A percentile compares a stretch with the other conserved stretches of the same genome.
Conservation (phyloP, 306 rosid genomes). For the Dalbergia oliveri region DNA sequence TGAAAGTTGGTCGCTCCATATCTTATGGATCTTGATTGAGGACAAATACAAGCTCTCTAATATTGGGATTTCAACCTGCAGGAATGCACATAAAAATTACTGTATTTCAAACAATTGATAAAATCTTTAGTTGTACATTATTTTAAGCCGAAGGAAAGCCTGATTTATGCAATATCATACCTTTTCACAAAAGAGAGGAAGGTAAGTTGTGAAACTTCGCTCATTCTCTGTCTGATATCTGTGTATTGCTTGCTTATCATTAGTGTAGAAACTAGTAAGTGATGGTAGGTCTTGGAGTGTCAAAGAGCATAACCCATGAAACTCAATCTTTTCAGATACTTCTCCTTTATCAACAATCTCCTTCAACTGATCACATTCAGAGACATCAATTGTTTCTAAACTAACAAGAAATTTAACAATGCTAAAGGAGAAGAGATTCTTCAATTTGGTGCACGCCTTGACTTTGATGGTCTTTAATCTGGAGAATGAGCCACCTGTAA, state of each 20-base stretch:
- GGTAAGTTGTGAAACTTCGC: background rate
- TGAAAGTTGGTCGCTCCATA: conserved; percentile 24
- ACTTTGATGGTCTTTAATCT: conserved; percentile 41
- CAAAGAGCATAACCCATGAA: background rate
- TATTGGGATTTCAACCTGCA: conserved; percentile 37
- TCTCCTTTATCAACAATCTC: background rate
- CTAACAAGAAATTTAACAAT: conserved; percentile 16
- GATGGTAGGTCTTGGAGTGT: background rate
- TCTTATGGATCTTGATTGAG: background rate
- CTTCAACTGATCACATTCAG: conserved; percentile 17
- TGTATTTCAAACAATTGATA: background rate
- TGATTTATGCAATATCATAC: background rate
- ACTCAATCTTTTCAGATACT: background rate
- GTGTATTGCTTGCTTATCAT: background rate
- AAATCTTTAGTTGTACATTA: background rate
- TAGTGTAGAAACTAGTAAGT: background rate
- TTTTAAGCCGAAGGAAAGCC: background rate
- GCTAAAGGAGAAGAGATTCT: conserved; percentile 32
- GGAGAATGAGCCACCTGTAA: conserved; percentile 16
- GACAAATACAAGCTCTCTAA: conserved; percentile 39
- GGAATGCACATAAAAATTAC: background rate
- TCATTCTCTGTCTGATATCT: background rate
- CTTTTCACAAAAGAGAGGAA: background rate
- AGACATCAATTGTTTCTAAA: conserved; percentile 40
- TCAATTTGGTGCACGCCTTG: background rate